Evolutionary conservation across 495 filamentous ascomycete genomes (phyloP), one percentile per base, ranked within the genome.

Genomic region (Letharia columbiana): DNA sequence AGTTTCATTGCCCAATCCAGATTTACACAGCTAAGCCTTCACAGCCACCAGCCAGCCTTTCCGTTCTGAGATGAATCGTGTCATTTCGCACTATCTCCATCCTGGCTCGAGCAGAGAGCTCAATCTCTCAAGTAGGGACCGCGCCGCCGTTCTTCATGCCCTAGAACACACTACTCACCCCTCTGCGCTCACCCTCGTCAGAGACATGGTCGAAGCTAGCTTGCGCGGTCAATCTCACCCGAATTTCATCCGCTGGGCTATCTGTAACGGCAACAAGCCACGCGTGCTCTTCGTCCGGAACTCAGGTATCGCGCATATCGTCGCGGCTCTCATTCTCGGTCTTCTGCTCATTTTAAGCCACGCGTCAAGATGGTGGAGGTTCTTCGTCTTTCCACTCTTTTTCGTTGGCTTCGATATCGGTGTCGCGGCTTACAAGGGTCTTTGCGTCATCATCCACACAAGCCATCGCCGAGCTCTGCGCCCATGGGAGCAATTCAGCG

Each of bases 231-330:
- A 91, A 70, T 81, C 87, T 0, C 89, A 91, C 67, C 89, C 89
- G 42, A 92, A 91, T 73, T 92, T 92, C 78, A 82, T 92, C 67
- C 84, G 87, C 68, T 91, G 88, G 89, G 81, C 80, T 65, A 90
- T 91, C 77, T 87, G 84, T 78, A 92, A 92, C 75, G 87, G 88
- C 67, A 92, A 90, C 74, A 81, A 78, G 50, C 77, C 87, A 42
- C 84, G 88, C 35, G 83, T 89, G 18, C 64, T 79, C 45, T 91
- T 91, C 68, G 89, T 87, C 23, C 81, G 81, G 42, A 79, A 76
- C 5, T 77, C 89, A 8, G 89, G 88, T 20, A 71, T 81, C 9
- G 74, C 71, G 37, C 72, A 77, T 40, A 83, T 89, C 67, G 20
- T 81, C 6, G 66, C 74, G 41, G 83, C 80, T 23, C 67, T 83